Evolutionary conservation across 1,284 basidiomycete species (phyloP), one percentile per base, ranked within the genome.

Genomic region (Microstroma glucosiphilum): DNA sequence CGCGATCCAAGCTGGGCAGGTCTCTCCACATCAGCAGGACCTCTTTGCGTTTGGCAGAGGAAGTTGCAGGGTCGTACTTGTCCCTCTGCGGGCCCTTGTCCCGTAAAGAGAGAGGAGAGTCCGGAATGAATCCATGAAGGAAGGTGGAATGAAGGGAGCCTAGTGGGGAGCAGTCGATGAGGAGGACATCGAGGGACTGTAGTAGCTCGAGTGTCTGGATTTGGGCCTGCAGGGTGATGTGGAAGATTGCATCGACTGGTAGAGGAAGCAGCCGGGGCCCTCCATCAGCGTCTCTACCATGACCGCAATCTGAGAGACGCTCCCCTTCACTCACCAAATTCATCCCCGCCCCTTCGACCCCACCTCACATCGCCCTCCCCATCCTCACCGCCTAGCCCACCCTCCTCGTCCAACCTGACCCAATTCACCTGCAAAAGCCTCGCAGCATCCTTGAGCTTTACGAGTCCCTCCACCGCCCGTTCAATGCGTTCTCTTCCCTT

Each of bases 221-320:
- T 12, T 48, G 46, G 46, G 46, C 46, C 12, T 48, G 46, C 46
- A 48, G 46, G 17, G 46, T n/a, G 21, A 55, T 17, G 55, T 19
- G 30, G 85, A 88, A 57, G 84, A 88, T 65, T 81, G 85, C 48
- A 80, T 81, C 51, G 83, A 84, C 73, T 86, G 88, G 65, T 79
- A 71, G 17, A 83, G 88, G 76, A 86, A 88, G 64, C 23, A 23
- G 12, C 7, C 17, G 17, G 11, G 17, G 23, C 6, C 4, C n/a
- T 4, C n/a, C 46, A 48, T n/a, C 23, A 48, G 17, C 23, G 11
- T 48, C 46, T n/a, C 4, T 12, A 48, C n/a, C 3, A 48, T 12
- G 17, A 7, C 23, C 12, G n/a, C n/a, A n/a, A 4, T 23, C n/a
- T 4, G n/a, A 23, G 23, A 7, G 46, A 4, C 17, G 7, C 4